Conservation (phyloP, 768 basidiomycete species). For the Panus rudis region DNA sequence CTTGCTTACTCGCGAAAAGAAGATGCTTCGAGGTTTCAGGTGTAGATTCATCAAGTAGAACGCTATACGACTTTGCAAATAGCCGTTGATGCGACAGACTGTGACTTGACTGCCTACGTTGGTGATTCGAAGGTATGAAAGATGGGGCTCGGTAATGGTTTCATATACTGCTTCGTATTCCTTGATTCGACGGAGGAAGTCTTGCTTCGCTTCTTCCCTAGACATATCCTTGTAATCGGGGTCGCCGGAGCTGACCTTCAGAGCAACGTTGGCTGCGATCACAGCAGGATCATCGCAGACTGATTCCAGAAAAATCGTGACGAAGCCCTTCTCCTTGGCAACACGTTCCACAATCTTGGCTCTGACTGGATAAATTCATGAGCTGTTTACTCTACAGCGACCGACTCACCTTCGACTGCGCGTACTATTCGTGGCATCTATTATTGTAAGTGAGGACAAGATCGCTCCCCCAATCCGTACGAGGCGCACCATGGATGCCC, state of each 20-base stretch:
- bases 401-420: slow-evolving; percentile 52
- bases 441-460: slow-evolving; percentile 1
- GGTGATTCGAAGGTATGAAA: slow-evolving; percentile 86
- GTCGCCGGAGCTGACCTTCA: slow-evolving; percentile 95
- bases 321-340: slow-evolving; percentile 77
- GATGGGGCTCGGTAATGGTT: slow-evolving; percentile 84
- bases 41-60: slow-evolving; percentile 99
- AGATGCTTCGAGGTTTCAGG: slow-evolving; percentile 93
- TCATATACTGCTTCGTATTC: slow-evolving; percentile 96
- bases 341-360: slow-evolving; percentile 82
- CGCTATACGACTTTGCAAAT: slow-evolving; percentile 92
- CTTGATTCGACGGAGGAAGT: slow-evolving; percentile 87
- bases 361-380: slow-evolving; percentile 33
- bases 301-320: slow-evolving; percentile 91
- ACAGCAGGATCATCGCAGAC: slow-evolving; percentile 89
- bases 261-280: slow-evolving; percentile 91
- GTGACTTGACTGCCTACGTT: slow-evolving; percentile 92
- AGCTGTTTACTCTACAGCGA: not conserved
- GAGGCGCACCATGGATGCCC: slow-evolving; percentile 80
- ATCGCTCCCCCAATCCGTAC: not conserved
- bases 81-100: slow-evolving; percentile 83
- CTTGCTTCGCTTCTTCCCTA: slow-evolving; percentile 75
- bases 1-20: slow-evolving; percentile 78
- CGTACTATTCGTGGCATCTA: slow-evolving; percentile 97
- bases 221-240: slow-evolving; percentile 94